These are phyloP conservation scores for Cutaneotrichosporon spelunceum DNA, from an alignment of 1,284 basidiomycete genomes.

Conservation along the genomic window DNA sequence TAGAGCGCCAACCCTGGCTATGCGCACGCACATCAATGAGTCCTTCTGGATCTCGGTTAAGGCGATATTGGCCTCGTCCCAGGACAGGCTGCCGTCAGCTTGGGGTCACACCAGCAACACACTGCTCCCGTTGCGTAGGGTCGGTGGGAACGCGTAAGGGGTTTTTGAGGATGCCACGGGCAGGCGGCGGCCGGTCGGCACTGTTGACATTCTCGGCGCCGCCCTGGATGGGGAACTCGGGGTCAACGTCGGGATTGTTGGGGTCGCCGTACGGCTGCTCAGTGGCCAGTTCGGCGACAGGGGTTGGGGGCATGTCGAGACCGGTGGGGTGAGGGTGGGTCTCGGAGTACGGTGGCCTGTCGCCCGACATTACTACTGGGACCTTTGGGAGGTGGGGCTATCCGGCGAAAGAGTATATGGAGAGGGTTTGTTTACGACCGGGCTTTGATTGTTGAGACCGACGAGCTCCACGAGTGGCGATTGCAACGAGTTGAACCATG, in stretches of 20 bases:
- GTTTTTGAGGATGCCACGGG: slow-evolving; percentile 50
- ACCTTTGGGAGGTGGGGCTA: neutral
- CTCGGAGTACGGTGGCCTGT: slow-evolving; percentile 26
- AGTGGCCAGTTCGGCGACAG: neutral
- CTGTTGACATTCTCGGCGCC: slow-evolving; percentile 15
- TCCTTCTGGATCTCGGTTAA: slow-evolving; percentile 87
- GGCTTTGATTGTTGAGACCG: neutral
- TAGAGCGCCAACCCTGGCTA: neutral
- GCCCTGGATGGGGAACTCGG: slow-evolving; percentile 8
- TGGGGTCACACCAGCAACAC: slow-evolving; percentile 7
- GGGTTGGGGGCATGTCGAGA: slow-evolving; percentile 36
- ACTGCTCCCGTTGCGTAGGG: slow-evolving; percentile 19
- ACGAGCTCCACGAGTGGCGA: too few relatives aligned
- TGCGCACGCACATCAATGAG: slow-evolving; percentile 65
- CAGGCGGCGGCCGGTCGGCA: slow-evolving; percentile 35
- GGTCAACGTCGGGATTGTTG: slow-evolving; percentile 5
- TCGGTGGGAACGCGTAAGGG: slow-evolving; percentile 27
- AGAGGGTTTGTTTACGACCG: neutral
- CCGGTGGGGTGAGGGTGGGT: slow-evolving; percentile 39
- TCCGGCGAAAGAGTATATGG: neutral
- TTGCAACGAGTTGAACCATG: too few relatives aligned
- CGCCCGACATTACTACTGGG: neutral
- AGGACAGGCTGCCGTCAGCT: slow-evolving; percentile 60
- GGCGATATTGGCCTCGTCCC: slow-evolving; percentile 89
- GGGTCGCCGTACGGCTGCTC: slow-evolving; percentile 6